phyloP scores from a whole-genome alignment of 805 yeast genomes.

The Kodamaea nitidulidarum region DNA sequence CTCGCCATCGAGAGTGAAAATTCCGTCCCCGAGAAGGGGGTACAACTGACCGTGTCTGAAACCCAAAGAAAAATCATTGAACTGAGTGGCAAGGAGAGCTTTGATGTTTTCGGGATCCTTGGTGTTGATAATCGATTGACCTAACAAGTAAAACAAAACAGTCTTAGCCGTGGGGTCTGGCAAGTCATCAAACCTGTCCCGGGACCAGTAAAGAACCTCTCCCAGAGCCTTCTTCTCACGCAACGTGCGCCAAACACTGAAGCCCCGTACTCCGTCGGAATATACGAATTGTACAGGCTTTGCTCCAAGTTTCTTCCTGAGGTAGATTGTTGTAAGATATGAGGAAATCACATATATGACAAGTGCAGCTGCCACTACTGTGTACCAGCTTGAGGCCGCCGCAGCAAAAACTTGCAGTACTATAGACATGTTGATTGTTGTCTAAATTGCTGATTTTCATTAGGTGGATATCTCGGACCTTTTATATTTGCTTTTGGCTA shows the following conservation, averaged over 20 bases:
- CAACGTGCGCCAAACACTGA: constrained; percentile 1
- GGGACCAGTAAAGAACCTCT: not conserved
- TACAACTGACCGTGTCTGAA: constrained; percentile 33
- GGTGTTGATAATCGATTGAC: constrained; percentile 21
- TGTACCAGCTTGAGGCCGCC: constrained; percentile 4
- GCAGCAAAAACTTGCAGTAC: constrained; percentile 1
- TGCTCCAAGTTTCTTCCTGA: constrained; percentile 8
- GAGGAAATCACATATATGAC: constrained; percentile 3
- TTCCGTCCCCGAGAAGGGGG: constrained; percentile 41
- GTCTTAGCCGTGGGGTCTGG: constrained; percentile 3
- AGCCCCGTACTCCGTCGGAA: constrained; percentile 4
- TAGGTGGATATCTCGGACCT: not conserved
- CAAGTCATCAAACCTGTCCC: not conserved
- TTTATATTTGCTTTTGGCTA: not conserved
- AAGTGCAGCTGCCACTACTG: not conserved
- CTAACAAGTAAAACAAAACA: constrained; percentile 10
- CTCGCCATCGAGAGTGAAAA: constrained; percentile 39
- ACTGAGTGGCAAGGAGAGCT: constrained; percentile 41
- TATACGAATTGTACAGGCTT: not conserved
- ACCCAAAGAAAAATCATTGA: constrained; percentile 38
- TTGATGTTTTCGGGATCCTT: constrained; percentile 40
- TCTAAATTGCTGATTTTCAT: not conserved
- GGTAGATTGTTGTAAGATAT: not conserved
- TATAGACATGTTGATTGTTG: constrained; percentile 2
- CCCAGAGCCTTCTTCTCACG: constrained; percentile 6